Conservation (phyloP, 495 filamentous ascomycete genomes). For the Aspergillus coremiiformis region DNA sequence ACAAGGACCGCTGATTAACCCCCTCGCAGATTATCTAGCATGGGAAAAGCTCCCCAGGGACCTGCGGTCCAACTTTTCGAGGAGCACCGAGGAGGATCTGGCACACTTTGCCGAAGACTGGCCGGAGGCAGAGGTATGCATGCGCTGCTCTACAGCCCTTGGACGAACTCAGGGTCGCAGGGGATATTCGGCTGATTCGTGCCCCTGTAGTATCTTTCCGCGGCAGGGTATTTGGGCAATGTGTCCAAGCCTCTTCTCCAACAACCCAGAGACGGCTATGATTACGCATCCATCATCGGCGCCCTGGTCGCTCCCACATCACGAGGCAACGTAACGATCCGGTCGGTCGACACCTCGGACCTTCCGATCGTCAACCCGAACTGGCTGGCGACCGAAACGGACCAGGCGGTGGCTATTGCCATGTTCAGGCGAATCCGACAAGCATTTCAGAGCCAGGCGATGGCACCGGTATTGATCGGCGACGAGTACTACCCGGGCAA, state of each 20-base stretch:
- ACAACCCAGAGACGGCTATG: conserved; percentile 35
- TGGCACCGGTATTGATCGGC: conserved; percentile 37
- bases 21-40: conserved; percentile 33
- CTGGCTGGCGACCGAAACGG: conserved; percentile 42
- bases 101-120: conserved; percentile 42
- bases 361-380: neutral
- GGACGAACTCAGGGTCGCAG: too few relatives aligned
- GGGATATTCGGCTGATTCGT: conserved; percentile 4
- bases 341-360: neutral
- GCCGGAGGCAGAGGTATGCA: conserved; percentile 48
- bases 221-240: conserved; percentile 30
- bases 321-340: neutral
- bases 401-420: conserved; percentile 47
- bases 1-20: conserved; percentile 30
- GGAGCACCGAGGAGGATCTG: conserved; percentile 20
- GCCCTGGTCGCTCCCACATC: conserved; percentile 15
- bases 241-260: conserved; percentile 30
- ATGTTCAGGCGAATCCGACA: conserved; percentile 47
- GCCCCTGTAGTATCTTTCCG: conserved; percentile 25
- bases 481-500: conserved; percentile 43
- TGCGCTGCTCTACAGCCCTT: too few relatives aligned
- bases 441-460: conserved; percentile 32
- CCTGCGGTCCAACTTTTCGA: conserved; percentile 19
- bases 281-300: conserved; percentile 37
- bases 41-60: conserved; percentile 44